phyloP scores from a whole-genome alignment of 768 basidiomycete genomes.

The Boletus coccyginus region DNA sequence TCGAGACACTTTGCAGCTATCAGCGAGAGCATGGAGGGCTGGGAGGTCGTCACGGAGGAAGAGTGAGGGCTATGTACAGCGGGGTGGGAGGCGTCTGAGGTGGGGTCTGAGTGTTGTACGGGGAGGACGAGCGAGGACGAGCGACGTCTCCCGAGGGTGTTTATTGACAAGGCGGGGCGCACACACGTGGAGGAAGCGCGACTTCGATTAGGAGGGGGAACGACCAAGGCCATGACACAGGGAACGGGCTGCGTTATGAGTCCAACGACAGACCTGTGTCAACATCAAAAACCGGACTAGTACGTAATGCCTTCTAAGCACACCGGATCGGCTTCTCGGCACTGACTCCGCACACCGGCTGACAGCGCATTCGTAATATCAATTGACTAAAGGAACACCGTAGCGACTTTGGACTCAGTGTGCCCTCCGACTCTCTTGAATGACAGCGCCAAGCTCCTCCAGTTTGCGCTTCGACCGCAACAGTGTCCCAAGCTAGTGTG shows the following conservation, averaged over 20 bases:
- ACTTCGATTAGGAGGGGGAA: slow-evolving; percentile 46
- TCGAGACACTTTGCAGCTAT: slow-evolving; percentile 51
- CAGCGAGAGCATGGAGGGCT: slow-evolving; percentile 50
- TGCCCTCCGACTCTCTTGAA: slow-evolving; percentile 89
- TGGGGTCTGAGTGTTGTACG: slow-evolving; percentile 16
- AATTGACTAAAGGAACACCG: slow-evolving; percentile 6
- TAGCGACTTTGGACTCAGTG: slow-evolving; percentile 34
- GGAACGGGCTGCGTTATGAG: not conserved
- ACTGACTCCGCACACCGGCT: not conserved
- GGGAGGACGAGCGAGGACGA: slow-evolving; percentile 47
- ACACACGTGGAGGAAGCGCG: slow-evolving; percentile 62
- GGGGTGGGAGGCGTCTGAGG: not conserved
- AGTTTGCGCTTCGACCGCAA: slow-evolving; percentile 98
- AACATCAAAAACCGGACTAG: slow-evolving; percentile 21
- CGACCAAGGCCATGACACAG: slow-evolving; percentile 29
- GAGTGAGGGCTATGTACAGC: not conserved
- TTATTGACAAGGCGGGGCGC: slow-evolving; percentile 48
- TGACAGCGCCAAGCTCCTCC: slow-evolving; percentile 89
- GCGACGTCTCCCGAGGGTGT: slow-evolving; percentile 53
- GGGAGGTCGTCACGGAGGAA: slow-evolving; percentile 13
- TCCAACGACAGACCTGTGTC: not conserved
- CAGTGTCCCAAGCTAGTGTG: slow-evolving; percentile 87
- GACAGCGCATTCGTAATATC: not conserved
- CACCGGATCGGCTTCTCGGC: slow-evolving; percentile 22
- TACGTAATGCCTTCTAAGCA: slow-evolving; percentile 18